phyloP scores from a whole-genome alignment of 768 basidiomycete species.

The Gymnopilus junonius region DNA sequence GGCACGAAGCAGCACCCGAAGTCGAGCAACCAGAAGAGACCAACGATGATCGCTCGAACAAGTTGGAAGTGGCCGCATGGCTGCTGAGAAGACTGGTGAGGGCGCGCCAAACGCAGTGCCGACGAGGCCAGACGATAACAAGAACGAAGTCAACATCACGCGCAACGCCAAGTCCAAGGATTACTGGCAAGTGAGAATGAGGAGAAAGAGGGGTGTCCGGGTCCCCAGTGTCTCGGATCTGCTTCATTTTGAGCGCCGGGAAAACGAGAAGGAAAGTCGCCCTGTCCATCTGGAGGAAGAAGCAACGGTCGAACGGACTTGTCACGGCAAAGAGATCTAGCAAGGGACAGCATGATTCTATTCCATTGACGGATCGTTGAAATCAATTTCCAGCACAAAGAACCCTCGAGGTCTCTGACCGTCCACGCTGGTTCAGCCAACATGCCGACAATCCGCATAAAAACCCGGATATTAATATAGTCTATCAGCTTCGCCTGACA shows the following conservation, averaged over 20 bases:
- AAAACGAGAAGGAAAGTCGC: background rate
- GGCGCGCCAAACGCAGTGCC: slow-evolving; percentile 11
- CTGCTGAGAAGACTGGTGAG: slow-evolving; percentile 13
- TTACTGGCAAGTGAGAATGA: background rate
- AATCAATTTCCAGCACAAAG: background rate
- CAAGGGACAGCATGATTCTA: slow-evolving; percentile 6
- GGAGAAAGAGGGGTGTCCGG: background rate
- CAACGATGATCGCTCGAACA: slow-evolving; percentile 28
- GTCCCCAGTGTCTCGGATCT: background rate
- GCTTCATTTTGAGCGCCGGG: slow-evolving; percentile 7
- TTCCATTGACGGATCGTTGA: slow-evolving; percentile 2
- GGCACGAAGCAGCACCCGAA: slow-evolving; percentile 55
- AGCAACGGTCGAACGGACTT: background rate
- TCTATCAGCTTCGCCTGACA: background rate
- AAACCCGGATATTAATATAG: background rate
- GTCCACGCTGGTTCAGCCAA: background rate
- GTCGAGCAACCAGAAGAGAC: slow-evolving; percentile 59
- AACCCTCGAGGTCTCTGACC: background rate
- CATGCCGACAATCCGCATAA: slow-evolving; percentile 3
- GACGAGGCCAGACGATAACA: slow-evolving; percentile 7
- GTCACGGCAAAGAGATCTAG: background rate
- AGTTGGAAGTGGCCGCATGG: slow-evolving; percentile 15
- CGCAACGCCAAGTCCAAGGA: background rate
- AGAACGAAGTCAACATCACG: slow-evolving; percentile 4
- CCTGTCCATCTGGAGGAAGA: background rate